Evolutionary conservation across 768 basidiomycete species (phyloP).

Genomic region (Infundibulicybe gibba): DNA sequence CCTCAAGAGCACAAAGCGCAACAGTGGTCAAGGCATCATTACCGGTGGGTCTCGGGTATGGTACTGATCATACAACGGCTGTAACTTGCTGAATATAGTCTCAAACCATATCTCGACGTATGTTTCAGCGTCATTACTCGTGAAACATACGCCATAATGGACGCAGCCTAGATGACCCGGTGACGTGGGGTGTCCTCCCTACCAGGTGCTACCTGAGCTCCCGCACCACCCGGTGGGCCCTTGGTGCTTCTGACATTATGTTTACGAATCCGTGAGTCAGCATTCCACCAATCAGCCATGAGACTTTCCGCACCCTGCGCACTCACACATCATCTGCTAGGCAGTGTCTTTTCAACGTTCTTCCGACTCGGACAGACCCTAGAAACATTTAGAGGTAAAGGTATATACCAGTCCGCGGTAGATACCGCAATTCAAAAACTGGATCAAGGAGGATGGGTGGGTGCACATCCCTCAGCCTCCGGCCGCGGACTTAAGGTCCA

Average conservation of each 20-base stretch:
- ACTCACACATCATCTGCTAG: slow-evolving; percentile 21
- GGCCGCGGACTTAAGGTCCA: neutral
- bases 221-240: slow-evolving; percentile 77
- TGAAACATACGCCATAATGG: slow-evolving; percentile 7
- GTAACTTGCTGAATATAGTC: slow-evolving; percentile 40
- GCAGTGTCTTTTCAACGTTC: slow-evolving; percentile 77
- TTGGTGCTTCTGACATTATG: slow-evolving; percentile 91
- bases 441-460: slow-evolving; percentile 82
- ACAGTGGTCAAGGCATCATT: slow-evolving; percentile 58
- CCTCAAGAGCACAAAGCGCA: slow-evolving; percentile 44
- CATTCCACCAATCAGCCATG: slow-evolving; percentile 4
- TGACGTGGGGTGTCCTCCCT: slow-evolving; percentile 88
- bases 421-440: slow-evolving; percentile 80
- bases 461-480: slow-evolving; percentile 18
- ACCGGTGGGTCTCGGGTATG: slow-evolving; percentile 56
- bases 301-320: neutral
- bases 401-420: slow-evolving; percentile 84
- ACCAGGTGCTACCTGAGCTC: slow-evolving; percentile 53
- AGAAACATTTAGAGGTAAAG: slow-evolving; percentile 89
- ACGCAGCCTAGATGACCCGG: slow-evolving; percentile 73
- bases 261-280: slow-evolving; percentile 83
- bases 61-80: neutral
- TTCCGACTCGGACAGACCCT: slow-evolving; percentile 88
- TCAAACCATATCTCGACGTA: slow-evolving; percentile 94
- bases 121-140: slow-evolving; percentile 18